These are phyloP conservation scores for Anastatica hierochuntica DNA, from an alignment of 345 rosid genomes.

Conservation along the genomic window DNA sequence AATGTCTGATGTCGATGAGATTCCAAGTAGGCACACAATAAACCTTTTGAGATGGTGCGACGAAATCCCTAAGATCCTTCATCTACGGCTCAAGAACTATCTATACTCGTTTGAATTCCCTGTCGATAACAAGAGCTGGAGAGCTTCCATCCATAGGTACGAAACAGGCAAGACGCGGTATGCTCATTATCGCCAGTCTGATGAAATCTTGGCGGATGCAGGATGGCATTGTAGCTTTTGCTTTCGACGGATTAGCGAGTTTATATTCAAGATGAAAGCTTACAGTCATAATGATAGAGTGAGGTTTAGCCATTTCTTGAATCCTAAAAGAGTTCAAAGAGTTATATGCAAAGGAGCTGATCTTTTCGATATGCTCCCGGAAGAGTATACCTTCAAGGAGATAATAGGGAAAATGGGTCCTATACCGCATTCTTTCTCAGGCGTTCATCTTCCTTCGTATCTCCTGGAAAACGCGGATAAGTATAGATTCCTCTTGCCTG, in stretches of 20 bases:
- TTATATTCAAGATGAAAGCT: constrained; percentile 72
- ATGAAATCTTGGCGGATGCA: constrained; percentile 61
- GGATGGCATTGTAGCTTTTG: constrained; percentile 90
- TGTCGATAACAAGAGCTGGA: constrained; percentile 75
- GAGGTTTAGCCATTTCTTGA: constrained; percentile 53
- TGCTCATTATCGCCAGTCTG: constrained; percentile 66
- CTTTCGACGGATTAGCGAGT: constrained; percentile 55
- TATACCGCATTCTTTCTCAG: constrained; percentile 68
- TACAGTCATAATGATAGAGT: constrained; percentile 72
- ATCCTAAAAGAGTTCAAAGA: constrained; percentile 60
- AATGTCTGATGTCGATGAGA: constrained; percentile 92
- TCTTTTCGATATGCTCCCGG: constrained; percentile 72
- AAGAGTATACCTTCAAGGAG: constrained; percentile 69
- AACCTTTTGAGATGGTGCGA: constrained; percentile 84
- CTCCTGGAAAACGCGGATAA: constrained; percentile 51
- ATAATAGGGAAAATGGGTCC: constrained; percentile 77
- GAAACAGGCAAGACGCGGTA: constrained; percentile 55
- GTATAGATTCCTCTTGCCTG: constrained; percentile 57
- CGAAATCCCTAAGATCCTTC: constrained; percentile 56
- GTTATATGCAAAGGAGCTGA: constrained; percentile 70
- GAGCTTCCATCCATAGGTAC: constrained; percentile 72
- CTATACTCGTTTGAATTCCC: constrained; percentile 79
- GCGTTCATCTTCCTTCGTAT: constrained; percentile 63
- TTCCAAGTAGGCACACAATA: constrained; percentile 78
- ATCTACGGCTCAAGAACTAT: constrained; percentile 67